Evolutionary conservation across 768 basidiomycete genomes (phyloP).

Genomic region (Trichaptum fuscoviolaceum): DNA sequence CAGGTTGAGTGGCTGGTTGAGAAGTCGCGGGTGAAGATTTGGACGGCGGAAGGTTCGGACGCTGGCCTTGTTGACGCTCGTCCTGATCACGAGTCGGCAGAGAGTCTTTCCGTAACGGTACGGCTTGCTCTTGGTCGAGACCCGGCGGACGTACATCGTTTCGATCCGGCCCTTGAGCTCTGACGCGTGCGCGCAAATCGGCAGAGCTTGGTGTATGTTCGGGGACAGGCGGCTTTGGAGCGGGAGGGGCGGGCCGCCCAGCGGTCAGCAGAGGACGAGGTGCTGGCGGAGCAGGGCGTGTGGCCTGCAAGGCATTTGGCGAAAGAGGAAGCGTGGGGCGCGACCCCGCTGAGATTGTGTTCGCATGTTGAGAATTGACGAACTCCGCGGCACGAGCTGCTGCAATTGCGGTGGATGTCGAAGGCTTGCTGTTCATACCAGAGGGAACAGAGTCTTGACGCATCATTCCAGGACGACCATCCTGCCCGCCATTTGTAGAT

Average conservation of each 20-base stretch:
- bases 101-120: constrained; percentile 12
- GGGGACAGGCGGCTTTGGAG: constrained; percentile 35
- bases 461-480: constrained; percentile 31
- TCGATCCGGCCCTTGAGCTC: constrained; percentile 47
- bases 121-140: constrained; percentile 28
- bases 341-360: constrained; percentile 32
- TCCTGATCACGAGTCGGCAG: constrained; percentile 17
- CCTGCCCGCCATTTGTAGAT: constrained; percentile 33
- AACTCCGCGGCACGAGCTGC: constrained; percentile 59
- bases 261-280: constrained; percentile 51
- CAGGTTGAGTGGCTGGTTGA: constrained; percentile 40
- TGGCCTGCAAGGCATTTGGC: constrained; percentile 36
- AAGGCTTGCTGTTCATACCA: constrained; percentile 28
- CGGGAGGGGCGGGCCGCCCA: constrained; percentile 48
- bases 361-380: constrained; percentile 47
- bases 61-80: constrained; percentile 23
- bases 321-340: constrained; percentile 24
- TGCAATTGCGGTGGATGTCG: constrained; percentile 37
- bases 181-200: constrained; percentile 61
- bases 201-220: constrained; percentile 60
- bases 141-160: constrained; percentile 28
- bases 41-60: constrained; percentile 8
- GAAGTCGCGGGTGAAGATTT: constrained; percentile 35
- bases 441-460: constrained; percentile 43
- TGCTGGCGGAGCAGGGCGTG: constrained; percentile 58